Conservation (phyloP, 495 filamentous ascomycete species). For the Podospora appendiculata region DNA sequence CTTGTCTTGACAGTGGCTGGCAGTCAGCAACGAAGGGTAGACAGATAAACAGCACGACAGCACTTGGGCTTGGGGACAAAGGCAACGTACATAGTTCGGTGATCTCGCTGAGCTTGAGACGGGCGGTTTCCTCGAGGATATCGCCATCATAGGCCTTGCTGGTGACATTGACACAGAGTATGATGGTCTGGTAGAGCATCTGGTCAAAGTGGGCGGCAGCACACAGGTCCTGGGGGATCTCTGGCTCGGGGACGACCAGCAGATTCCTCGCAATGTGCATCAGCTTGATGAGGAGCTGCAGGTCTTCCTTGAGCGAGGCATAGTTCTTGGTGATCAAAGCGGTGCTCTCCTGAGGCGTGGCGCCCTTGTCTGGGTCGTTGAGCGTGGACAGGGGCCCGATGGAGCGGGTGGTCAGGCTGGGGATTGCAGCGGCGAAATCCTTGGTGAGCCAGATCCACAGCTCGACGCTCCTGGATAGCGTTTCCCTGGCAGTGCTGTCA, state of each 20-base stretch:
- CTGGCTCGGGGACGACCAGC: slow-evolving; percentile 62
- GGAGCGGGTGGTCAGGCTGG: slow-evolving; percentile 27
- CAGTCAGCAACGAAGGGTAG: slow-evolving; percentile 12
- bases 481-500: slow-evolving; percentile 33
- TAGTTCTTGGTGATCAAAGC: slow-evolving; percentile 76
- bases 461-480: slow-evolving; percentile 49
- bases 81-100: slow-evolving; percentile 50
- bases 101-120: slow-evolving; percentile 43
- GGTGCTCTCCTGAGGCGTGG: slow-evolving; percentile 50
- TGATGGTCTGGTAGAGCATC: slow-evolving; percentile 74
- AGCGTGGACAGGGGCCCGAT: slow-evolving; percentile 26
- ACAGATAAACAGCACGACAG: no score
- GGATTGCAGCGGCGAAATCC: slow-evolving; percentile 30
- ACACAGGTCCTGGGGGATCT: slow-evolving; percentile 79
- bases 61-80: no score
- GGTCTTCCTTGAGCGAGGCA: slow-evolving; percentile 64
- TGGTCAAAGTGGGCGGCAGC: slow-evolving; percentile 71
- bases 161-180: slow-evolving; percentile 78
- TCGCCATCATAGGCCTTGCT: slow-evolving; percentile 87
- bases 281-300: slow-evolving; percentile 77
- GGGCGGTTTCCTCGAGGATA: slow-evolving; percentile 56
- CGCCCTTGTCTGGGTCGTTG: slow-evolving; percentile 40
- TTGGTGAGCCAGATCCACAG: slow-evolving; percentile 61
- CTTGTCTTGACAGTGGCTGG: slow-evolving; percentile 53
- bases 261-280: slow-evolving; percentile 80